Conservation (phyloP, 2,329 filamentous ascomycete species). For the Xylaria sp. region DNA sequence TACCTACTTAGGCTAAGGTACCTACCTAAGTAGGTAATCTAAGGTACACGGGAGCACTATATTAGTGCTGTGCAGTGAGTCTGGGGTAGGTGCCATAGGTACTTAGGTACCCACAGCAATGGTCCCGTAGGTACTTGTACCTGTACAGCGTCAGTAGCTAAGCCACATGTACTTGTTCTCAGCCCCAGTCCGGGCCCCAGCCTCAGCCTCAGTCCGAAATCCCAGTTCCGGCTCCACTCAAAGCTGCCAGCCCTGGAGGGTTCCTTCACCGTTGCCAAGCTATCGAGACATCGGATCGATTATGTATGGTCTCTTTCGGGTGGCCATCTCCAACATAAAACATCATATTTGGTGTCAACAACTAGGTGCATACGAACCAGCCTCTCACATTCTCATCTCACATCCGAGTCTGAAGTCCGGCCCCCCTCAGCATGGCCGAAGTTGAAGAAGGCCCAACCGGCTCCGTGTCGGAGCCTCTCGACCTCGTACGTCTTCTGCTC, state of each 20-base stretch:
- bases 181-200: not conserved
- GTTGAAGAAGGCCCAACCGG: conserved; percentile 74
- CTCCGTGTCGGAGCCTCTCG: conserved; percentile 88
- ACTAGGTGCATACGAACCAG: not conserved
- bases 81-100: not conserved
- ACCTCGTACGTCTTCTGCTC: conserved; percentile 90
- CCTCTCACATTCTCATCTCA: not conserved
- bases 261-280: not conserved
- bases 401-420: not conserved
- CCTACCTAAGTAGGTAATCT: not conserved
- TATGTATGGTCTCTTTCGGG: conserved; percentile 1
- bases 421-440: conserved; percentile 74
- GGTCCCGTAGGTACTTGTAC: not conserved
- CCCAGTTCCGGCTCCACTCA: no score
- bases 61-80: not conserved
- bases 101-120: not conserved
- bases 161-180: no score
- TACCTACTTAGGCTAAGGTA: not conserved
- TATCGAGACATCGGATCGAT: not conserved
- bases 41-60: not conserved
- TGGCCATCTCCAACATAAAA: not conserved
- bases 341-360: not conserved
- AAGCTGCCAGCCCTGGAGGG: not conserved
- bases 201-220: not conserved
- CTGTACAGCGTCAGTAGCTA: not conserved